Evolutionary conservation across 805 yeast species (phyloP).

Genomic region (Saccharomycopsis javanensis): DNA sequence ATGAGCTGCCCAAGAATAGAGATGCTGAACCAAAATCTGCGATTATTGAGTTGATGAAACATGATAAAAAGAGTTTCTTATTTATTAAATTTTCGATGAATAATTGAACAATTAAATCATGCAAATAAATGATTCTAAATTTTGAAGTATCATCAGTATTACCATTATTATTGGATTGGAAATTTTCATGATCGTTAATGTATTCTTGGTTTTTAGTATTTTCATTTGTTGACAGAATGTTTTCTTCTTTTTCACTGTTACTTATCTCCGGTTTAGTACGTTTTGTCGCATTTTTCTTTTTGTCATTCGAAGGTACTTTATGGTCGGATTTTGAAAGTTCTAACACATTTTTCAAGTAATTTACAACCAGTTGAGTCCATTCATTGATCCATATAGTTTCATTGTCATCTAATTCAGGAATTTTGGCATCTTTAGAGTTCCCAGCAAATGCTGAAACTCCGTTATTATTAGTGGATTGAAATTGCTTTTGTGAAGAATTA

Average conservation of each 20-base stretch:
- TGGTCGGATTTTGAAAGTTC: neutral
- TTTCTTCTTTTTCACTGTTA: neutral
- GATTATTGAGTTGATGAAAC: conserved; percentile 47
- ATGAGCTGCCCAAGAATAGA: neutral
- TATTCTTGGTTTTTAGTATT: neutral
- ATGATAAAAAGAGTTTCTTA: conserved; percentile 46
- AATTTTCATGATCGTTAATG: neutral
- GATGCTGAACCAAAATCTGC: conserved; percentile 21
- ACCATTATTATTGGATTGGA: neutral
- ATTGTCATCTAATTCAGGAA: conserved; percentile 22
- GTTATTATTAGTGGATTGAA: conserved; percentile 1
- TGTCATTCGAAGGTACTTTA: neutral
- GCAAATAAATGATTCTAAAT: conserved; percentile 45
- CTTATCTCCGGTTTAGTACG: neutral
- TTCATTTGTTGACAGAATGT: neutral
- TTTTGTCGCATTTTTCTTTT: too few species aligned
- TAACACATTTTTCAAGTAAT: conserved; percentile 30
- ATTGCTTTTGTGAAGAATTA: conserved; percentile 13
- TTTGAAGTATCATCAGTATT: conserved; percentile 30
- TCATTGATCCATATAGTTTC: conserved; percentile 66
- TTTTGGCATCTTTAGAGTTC: neutral
- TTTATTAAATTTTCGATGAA: conserved; percentile 64
- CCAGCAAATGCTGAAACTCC: neutral
- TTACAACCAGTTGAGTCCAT: conserved; percentile 81
- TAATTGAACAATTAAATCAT: conserved; percentile 52